Percentiles rank a stretch among this genome's conserved stretches.
Conservation (phyloP, 2,329 filamentous ascomycete genomes). For the Trichoderma sp. region DNA sequence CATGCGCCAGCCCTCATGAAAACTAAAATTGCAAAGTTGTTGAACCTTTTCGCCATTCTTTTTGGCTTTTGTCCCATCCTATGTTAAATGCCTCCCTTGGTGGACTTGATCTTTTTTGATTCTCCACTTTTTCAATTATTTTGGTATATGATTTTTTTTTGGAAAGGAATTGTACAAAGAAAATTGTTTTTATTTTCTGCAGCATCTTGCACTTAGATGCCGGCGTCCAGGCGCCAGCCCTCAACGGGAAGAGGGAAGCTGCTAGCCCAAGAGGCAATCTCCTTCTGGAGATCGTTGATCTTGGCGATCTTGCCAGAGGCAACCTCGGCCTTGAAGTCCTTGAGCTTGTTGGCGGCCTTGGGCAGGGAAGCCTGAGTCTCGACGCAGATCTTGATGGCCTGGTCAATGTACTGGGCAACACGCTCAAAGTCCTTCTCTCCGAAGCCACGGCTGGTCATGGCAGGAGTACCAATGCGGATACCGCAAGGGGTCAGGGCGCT, state of each 20-base stretch:
- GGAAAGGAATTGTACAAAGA: neutral
- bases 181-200: neutral
- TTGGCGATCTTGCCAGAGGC: conserved; percentile 73
- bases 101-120: conserved; percentile 18
- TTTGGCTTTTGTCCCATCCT: conserved; percentile 16
- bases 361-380: conserved; percentile 81
- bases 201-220: conserved; percentile 46
- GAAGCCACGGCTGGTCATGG: conserved; percentile 97
- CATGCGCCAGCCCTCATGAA: conserved; percentile 27
- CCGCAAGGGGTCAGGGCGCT: conserved; percentile 92
- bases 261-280: conserved; percentile 84
- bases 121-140: conserved; percentile 8
- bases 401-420: conserved; percentile 87
- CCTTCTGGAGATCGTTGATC: conserved; percentile 83
- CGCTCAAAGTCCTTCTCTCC: conserved; percentile 88
- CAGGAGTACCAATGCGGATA: conserved; percentile 93
- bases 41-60: conserved; percentile 30
- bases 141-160: conserved; percentile 17
- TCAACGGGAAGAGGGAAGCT: conserved; percentile 91
- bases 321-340: conserved; percentile 98
- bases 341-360: conserved; percentile 98
- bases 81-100: conserved; percentile 29
- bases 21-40: conserved; percentile 27
- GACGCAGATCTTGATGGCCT: conserved; percentile 85
- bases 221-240: conserved; percentile 65